Percentiles rank a stretch among this genome's conserved stretches.
These are phyloP conservation scores for Aristolochia fimbriata DNA, from an alignment of 164 flowering plant genomes.

Conservation along the genomic window DNA sequence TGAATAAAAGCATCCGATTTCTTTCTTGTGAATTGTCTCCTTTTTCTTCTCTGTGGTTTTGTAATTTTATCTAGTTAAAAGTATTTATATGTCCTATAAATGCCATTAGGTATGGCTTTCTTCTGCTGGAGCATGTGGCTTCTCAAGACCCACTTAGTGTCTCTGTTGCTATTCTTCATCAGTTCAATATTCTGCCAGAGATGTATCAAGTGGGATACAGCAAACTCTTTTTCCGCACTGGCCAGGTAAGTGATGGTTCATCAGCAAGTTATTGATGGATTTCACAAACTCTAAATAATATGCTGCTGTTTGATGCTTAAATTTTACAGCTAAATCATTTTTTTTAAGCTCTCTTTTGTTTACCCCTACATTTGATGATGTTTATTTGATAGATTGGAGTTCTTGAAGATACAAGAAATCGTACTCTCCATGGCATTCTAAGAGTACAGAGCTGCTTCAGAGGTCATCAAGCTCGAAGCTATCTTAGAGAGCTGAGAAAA, in stretches of 20 bases:
- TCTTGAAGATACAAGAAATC: constrained; percentile 96
- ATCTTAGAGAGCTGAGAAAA: constrained; percentile 44
- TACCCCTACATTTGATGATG: not conserved
- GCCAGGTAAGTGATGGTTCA: constrained; percentile 49
- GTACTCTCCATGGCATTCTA: constrained; percentile 89
- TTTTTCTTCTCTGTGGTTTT: not conserved
- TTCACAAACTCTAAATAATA: too few species aligned
- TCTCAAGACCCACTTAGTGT: constrained; percentile 94
- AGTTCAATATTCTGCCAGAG: constrained; percentile 86
- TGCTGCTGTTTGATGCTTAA: too few species aligned
- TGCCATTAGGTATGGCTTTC: constrained; percentile 80
- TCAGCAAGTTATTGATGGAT: too few species aligned
- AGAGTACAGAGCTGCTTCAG: constrained; percentile 94
- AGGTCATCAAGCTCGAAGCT: constrained; percentile 78
- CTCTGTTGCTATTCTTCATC: constrained; percentile 97
- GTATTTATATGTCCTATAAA: not conserved
- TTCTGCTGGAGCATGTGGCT: constrained; percentile 68
- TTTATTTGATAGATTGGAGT: constrained; percentile 60
- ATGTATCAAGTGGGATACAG: constrained; percentile 99
- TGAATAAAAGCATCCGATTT: too few species aligned
- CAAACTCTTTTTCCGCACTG: constrained; percentile 94
- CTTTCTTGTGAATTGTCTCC: not conserved
- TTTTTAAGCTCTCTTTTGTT: not conserved
- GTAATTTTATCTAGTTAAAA: not conserved
- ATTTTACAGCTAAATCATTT: not conserved